Base-by-base conservation (phyloP, 2,329 filamentous ascomycete species). In the Stemphylium beticola region DNA sequence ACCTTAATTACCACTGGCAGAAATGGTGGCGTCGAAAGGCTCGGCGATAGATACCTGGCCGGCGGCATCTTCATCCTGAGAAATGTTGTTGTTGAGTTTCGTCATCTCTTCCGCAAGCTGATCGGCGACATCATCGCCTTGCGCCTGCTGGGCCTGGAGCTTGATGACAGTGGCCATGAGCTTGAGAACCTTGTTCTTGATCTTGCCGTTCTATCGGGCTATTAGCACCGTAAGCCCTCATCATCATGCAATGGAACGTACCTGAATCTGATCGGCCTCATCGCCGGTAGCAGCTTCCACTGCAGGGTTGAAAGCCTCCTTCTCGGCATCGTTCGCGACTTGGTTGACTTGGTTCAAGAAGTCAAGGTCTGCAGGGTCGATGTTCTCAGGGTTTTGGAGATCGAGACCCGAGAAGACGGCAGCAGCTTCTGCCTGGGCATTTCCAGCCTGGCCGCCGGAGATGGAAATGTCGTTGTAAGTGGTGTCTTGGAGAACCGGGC, bases 121-220 rank as follows among this genome's bases (percentile, higher is more conserved):
- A 34, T 55, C 76, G 24, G 76, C 66, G 33, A 78, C 78, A 60
- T 79, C 75, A 45, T 79, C 76, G 18, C 83, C 83, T 67, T 84
- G 79, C 0, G 83, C 83, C 55, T 78, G 74, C 66, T 84, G 71
- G 48, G 84, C 82, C 71, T 82, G 73, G 36, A 85, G 75, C 40
- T 75, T 74, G 52, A 84, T 65, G 2, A 82, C 78, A 64, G 83
- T 79, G 14, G 84, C 79, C 72, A 80, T 77, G 43, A 85, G 73
- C 76, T 85, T 86, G 47, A 85, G 72, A 20, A 86, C 82, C 76
- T 85, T 85, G 76, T 85, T 85, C 78, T 85, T 84, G 65, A 79
- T 85, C 75, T 85, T 85, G 63, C 83, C 83, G 45, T 77, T 77
- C 73, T 82, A 15, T 4, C 11, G 2, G 2, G 75, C 10, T n/a